Evolutionary conservation across 805 yeast genomes (phyloP), one percentile per base, ranked within the genome.

Genomic region (Yarrowia sp.): DNA sequence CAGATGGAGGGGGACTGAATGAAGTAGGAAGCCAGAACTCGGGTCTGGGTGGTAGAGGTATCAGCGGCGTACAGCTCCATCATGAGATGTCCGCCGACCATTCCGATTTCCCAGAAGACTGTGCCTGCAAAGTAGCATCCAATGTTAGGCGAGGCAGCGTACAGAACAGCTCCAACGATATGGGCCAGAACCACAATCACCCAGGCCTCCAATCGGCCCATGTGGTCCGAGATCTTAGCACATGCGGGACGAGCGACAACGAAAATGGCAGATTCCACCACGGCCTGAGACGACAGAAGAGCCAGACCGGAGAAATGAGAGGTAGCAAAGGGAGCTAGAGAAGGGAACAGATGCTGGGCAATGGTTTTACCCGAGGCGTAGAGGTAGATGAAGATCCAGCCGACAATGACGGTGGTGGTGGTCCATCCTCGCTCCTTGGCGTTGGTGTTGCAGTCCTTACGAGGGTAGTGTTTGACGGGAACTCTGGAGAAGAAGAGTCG

Each of bases 381-480:
- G 13, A 58, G 64, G 17, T 58, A 58, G 42, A 58, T 43, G 50
- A 58, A 58, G 44, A 58, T n/a, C 64, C 64, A 58, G 14, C 64
- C 64, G 6, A 58, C 39, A 12, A 58, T 58, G 19, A 58, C 36
- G 5, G 64, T 58, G 42, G 64, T 58, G 30, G 64, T 58, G 39
- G 64, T 58, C 64, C 64, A 58, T 12, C 64, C 64, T 30, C 64
- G 64, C n/a, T 58, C 64, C 30, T 58, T 58, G 64, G 64, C 64
- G 64, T 58, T 58, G 49, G 64, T 58, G 49, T 58, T 58, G 50
- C 50, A 38, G 5, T 24, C 15, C 39, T 58, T 43, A 6, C 40
- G 64, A 17, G 64, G 64, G 14, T 58, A 58, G 33, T 58, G 64
- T 9, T 43, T 58, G 50, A 58, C 64, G 5, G 17, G 30, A 2